These are phyloP conservation scores for Gastrodia elata DNA, from an alignment of 106 monocot genomes.

Conservation along the genomic window DNA sequence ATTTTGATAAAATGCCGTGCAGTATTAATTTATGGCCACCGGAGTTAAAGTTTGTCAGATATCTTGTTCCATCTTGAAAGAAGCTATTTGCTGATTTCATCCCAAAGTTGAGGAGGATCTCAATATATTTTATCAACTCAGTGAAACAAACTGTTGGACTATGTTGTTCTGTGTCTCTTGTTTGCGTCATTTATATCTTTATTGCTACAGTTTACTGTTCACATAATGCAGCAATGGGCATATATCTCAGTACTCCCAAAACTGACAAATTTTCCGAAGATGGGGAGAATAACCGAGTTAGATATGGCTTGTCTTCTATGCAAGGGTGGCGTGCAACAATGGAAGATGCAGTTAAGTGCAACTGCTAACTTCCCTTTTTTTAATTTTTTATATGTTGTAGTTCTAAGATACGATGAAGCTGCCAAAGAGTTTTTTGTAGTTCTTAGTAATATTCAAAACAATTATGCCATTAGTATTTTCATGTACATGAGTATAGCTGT, in stretches of 20 bases:
- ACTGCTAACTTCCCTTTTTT: not conserved
- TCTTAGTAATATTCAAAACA: too few species aligned
- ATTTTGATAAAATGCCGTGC: too few species aligned
- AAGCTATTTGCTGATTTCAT: not conserved
- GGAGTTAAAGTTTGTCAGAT: too few species aligned
- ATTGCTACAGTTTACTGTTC: not conserved
- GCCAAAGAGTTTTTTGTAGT: too few species aligned
- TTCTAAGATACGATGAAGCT: too few species aligned
- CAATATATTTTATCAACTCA: not conserved
- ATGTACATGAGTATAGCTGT: too few species aligned
- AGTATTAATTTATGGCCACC: too few species aligned
- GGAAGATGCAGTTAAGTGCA: conserved; percentile 71
- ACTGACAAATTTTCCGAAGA: conserved; percentile 67
- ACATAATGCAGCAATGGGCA: conserved; percentile 26
- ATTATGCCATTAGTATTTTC: too few species aligned
- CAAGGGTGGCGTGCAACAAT: conserved; percentile 73
- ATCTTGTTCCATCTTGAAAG: not conserved
- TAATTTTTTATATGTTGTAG: too few species aligned
- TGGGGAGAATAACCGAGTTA: conserved; percentile 51
- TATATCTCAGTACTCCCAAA: conserved; percentile 74
- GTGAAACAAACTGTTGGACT: not conserved
- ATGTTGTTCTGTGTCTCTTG: not conserved
- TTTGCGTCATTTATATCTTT: not conserved
- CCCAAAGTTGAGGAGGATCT: not conserved
- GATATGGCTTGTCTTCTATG: conserved; percentile 61